Base-by-base conservation (phyloP, 306 rosid genomes). In the Pueraria montana region DNA sequence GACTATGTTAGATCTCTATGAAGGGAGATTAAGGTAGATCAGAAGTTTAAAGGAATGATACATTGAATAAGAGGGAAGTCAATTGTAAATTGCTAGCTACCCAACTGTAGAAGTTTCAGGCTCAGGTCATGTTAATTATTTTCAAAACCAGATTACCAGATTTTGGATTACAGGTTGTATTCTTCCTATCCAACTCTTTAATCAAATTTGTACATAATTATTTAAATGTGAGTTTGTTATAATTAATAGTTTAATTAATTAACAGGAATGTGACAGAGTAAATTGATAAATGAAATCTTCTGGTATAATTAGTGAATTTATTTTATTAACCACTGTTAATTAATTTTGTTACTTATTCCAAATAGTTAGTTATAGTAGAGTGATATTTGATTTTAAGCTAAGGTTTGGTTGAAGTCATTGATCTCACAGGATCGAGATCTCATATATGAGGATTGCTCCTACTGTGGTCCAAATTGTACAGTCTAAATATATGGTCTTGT, bases 171-270 rank as follows among this genome's bases (percentile, higher is more conserved):
- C 6, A 34, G 6, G 6, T 34, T 34, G 38, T 34, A 5, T 34
- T 34, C 38, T 34, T 34, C 5, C 6, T 34, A 34, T 34, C 38
- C 6, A 34, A 34, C 38, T 34, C 38, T 34, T 34, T 34, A 9
- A 45, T 58, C 34, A 71, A 58, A 71, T 58, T 71, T 71, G 34
- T 18, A 21, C 46, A 6, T 18, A 81, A 6, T 81, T 58, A 46
- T 34, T 32, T 13, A 14, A 58, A 45, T 30, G 48, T 27, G 6
- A 56, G 8, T 74, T 5, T 34, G 5, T 11, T 72, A 30, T 49
- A 49, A 48, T 27, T 52, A 52, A 73, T 27, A 26, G 63, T 69
- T 53, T 16, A 68, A 56, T 16, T 55, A 49, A 18, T 18, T 73
- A 72, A 49, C 20, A 11, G 2, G 7, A 52, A 52, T 52, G 3